phyloP scores from a whole-genome alignment of 106 monocot genomes.

The Xerophyta viscosa region DNA sequence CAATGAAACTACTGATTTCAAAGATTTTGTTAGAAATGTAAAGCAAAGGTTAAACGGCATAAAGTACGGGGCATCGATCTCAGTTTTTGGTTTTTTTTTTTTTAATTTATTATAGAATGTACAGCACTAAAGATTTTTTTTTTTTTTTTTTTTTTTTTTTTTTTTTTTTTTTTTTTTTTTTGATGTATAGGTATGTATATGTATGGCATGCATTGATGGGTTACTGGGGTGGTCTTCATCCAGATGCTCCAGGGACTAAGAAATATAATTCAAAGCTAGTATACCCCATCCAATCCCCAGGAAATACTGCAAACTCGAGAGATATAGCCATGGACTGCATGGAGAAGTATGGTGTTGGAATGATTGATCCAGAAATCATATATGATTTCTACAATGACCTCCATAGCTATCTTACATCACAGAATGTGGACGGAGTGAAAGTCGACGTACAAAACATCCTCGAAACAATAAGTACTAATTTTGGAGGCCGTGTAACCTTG shows the following conservation, averaged over 20 bases:
- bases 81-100: no score
- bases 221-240: slow-evolving; percentile 44
- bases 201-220: slow-evolving; percentile 49
- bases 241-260: slow-evolving; percentile 24
- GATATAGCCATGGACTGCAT: slow-evolving; percentile 45
- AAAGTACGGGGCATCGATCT: slow-evolving; percentile 11
- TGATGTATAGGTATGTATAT: slow-evolving; percentile 25
- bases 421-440: slow-evolving; percentile 40
- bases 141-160: no score
- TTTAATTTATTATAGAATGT: neutral
- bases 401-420: slow-evolving; percentile 37
- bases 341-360: slow-evolving; percentile 34
- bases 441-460: slow-evolving; percentile 49
- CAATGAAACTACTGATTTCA: no score
- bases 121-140: no score
- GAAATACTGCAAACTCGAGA: slow-evolving; percentile 30
- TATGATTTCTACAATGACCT: slow-evolving; percentile 36
- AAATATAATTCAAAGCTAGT: slow-evolving; percentile 31
- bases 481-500: slow-evolving; percentile 31
- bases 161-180: no score
- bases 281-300: slow-evolving; percentile 40
- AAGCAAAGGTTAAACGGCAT: slow-evolving; percentile 29
- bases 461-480: slow-evolving; percentile 25
- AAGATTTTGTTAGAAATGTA: slow-evolving; percentile 8
- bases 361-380: slow-evolving; percentile 20